Percentiles rank a stretch among this genome's conserved stretches.
phyloP scores from a whole-genome alignment of 805 yeast genomes.

The Diddensiella santjacobensis region DNA sequence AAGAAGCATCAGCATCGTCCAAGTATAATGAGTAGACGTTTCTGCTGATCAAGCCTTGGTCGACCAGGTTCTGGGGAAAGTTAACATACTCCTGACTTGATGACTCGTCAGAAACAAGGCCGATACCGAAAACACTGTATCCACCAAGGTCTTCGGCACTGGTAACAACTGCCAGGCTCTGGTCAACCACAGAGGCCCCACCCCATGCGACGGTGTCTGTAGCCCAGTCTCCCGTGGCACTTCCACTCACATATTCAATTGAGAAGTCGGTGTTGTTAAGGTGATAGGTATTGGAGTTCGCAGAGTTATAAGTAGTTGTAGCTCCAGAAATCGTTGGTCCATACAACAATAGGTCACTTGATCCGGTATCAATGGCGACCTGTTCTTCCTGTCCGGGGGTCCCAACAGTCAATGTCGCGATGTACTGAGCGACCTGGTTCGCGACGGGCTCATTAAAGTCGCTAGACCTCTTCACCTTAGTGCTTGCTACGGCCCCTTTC shows the following conservation, averaged over 20 bases:
- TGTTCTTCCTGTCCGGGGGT: slow-evolving; percentile 40
- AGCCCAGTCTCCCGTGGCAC: slow-evolving; percentile 51
- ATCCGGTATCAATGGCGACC: slow-evolving; percentile 46
- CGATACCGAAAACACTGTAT: slow-evolving; percentile 31
- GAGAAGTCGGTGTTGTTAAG: slow-evolving; percentile 21
- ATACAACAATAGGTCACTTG: slow-evolving; percentile 47
- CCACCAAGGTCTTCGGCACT: slow-evolving; percentile 7
- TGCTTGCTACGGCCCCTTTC: not conserved
- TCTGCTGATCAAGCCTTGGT: slow-evolving; percentile 51
- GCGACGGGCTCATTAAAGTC: not conserved
- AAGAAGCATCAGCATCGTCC: slow-evolving; percentile 35
- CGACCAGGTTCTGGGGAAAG: slow-evolving; percentile 54
- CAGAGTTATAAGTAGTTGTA: not conserved
- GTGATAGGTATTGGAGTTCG: slow-evolving; percentile 25
- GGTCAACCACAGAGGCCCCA: slow-evolving; percentile 40
- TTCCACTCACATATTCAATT: slow-evolving; percentile 35
- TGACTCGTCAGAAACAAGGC: slow-evolving; percentile 27
- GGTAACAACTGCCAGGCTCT: slow-evolving; percentile 19
- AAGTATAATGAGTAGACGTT: slow-evolving; percentile 61
- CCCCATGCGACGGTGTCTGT: slow-evolving; percentile 53
- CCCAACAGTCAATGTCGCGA: slow-evolving; percentile 34
- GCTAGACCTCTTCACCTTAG: not conserved
- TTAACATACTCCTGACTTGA: slow-evolving; percentile 45
- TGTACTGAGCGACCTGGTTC: slow-evolving; percentile 16
- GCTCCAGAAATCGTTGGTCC: slow-evolving; percentile 25